A percentile compares a stretch with the other conserved stretches of the same genome.
These are phyloP conservation scores for Brassica hybrid DNA, from an alignment of 441 rosid species.

Conservation along the genomic window DNA sequence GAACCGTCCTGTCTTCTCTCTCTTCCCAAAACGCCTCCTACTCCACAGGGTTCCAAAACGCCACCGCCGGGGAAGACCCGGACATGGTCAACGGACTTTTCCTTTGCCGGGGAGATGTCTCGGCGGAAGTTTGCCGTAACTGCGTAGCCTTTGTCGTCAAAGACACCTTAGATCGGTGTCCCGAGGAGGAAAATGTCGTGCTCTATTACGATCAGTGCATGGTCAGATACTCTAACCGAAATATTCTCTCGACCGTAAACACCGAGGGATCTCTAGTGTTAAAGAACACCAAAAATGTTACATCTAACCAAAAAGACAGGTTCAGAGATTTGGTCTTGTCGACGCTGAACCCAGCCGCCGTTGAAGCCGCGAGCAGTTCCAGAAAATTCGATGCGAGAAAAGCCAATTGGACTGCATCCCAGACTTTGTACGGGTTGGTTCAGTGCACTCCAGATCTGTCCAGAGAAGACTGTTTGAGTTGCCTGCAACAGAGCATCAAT, in stretches of 20 bases:
- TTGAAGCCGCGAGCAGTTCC: not conserved
- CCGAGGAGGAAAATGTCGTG: not conserved
- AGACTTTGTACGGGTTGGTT: constrained; percentile 14
- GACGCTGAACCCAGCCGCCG: constrained; percentile 1
- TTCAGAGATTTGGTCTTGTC: not conserved
- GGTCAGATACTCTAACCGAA: constrained; percentile 20
- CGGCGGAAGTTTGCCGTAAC: not conserved
- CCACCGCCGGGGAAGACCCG: not conserved
- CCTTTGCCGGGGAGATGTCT: not conserved
- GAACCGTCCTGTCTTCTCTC: constrained; percentile 1
- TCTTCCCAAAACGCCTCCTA: not conserved
- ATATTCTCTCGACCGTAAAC: not conserved
- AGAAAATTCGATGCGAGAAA: constrained; percentile 2
- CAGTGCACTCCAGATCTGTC: constrained; percentile 35
- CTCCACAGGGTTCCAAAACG: not conserved
- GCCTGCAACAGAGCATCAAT: not conserved
- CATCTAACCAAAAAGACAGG: not conserved
- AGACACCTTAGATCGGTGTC: not conserved
- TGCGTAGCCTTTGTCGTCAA: not conserved
- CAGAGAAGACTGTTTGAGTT: not conserved
- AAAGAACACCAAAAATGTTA: not conserved
- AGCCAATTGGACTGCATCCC: not conserved
- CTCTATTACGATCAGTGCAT: constrained; percentile 24
- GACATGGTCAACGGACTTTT: not conserved
- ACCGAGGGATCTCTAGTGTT: not conserved